Base-by-base conservation (phyloP, 768 basidiomycete species). In the Lentinula sp. region DNA sequence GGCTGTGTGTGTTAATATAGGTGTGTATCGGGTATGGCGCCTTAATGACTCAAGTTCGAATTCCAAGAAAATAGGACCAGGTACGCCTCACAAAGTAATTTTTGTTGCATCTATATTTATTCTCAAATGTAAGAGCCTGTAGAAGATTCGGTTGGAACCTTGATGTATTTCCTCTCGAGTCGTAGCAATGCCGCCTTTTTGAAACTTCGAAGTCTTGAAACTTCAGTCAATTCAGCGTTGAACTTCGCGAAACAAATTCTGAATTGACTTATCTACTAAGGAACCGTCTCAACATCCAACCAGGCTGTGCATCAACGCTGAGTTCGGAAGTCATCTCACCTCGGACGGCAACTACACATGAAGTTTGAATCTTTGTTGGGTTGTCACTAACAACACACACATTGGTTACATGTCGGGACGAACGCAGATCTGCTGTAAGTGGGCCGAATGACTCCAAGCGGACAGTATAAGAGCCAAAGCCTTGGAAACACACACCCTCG, bases 231-330 rank as follows among this genome's bases (percentile, higher is more conserved):
- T 48, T 48, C 21, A 48, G 16, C n/a, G 46, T 48, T 21, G 9
- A 13, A n/a, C n/a, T n/a, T 48, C 9, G 18, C 46, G 46, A 48
- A 48, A 48, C 46, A 23, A 10, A 9, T 23, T 3, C 16, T 43
- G 16, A 9, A 21, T 54, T 43, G 42, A 45, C 21, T 31, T 21
- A 11, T 21, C n/a, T n/a, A 56, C 35, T 10, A 23, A 5, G 37
- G 37, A 40, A 13, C 55, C 40, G 55, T 43, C 21, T 43, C 55
- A n/a, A 32, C 55, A 43, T 16, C 21, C 28, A 28, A 28, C 28
- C 15, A 56, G 23, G 55, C 55, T 42, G 55, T 56, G 55, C 40
- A 42, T 28, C 39, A 40, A 37, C 55, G 55, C 55, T 43, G 55
- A 56, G 34, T 21, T 54, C 18, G 46, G 46, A 7, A 23, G 10